Percentiles rank a stretch among this genome's conserved stretches.
phyloP scores from a whole-genome alignment of 306 rosid genomes.

The Fagus sylvatica region DNA sequence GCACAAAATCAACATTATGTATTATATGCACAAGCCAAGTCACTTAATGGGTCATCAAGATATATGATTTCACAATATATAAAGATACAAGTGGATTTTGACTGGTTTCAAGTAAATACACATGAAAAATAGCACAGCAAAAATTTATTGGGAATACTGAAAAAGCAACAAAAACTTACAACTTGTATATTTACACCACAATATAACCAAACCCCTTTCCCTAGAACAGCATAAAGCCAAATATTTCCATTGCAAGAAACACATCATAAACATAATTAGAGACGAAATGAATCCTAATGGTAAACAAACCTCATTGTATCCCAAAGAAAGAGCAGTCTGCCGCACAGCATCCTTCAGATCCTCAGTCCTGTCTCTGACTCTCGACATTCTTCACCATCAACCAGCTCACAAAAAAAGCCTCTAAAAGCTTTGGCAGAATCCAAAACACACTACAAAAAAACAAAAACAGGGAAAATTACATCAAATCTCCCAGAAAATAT shows the following conservation, averaged over 20 bases:
- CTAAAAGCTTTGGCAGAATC: no score
- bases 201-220: neutral
- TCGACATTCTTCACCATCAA: slow-evolving; percentile 37
- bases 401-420: neutral
- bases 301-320: slow-evolving; percentile 67
- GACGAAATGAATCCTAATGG: slow-evolving; percentile 9
- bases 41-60: neutral
- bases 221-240: no score
- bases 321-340: slow-evolving; percentile 67
- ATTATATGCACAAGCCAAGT: neutral
- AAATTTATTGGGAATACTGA: neutral
- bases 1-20: neutral
- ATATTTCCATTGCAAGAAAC: no score
- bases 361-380: slow-evolving; percentile 76
- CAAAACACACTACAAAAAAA: no score
- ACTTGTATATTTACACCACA: neutral
- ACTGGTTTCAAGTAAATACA: neutral
- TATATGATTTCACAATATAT: neutral
- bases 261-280: neutral
- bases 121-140: neutral
- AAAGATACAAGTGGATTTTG: neutral
- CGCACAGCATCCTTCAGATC: slow-evolving; percentile 92
- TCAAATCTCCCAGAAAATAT: no score
- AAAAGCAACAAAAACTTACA: neutral
- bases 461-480: no score